These are phyloP conservation scores for Sarocladium oryzae DNA, from an alignment of 2,329 filamentous ascomycete genomes.

Conservation along the genomic window DNA sequence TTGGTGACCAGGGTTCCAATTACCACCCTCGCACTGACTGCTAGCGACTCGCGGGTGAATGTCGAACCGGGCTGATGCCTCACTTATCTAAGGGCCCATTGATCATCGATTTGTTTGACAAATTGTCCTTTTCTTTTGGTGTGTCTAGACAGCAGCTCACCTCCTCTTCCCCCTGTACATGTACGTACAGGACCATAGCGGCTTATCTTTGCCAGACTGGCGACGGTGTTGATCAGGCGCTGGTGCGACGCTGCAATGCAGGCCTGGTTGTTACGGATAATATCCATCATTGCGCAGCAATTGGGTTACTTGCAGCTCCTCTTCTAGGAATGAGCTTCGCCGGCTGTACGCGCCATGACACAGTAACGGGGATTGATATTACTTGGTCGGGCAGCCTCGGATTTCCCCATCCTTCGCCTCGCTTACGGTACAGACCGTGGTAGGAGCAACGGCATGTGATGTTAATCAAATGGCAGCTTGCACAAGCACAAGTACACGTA, in stretches of 20 bases:
- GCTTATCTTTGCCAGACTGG: neutral
- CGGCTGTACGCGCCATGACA: neutral
- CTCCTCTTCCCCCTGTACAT: too few species aligned
- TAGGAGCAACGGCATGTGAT: slow-evolving; percentile 1
- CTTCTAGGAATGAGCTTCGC: neutral
- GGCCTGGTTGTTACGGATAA: neutral
- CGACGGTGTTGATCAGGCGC: neutral
- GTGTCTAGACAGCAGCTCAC: too few species aligned
- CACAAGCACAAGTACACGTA: too few species aligned
- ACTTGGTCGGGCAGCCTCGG: too few species aligned
- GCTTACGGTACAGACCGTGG: neutral
- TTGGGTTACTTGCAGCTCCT: neutral
- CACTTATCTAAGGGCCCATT: neutral
- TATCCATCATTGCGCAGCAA: neutral
- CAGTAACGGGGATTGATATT: neutral
- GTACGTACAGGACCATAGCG: neutral
- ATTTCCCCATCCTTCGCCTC: too few species aligned
- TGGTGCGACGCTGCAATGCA: slow-evolving; percentile 1
- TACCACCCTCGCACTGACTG: slow-evolving; percentile 2
- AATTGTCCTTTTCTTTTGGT: neutral
- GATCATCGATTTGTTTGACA: neutral
- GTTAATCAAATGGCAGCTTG: neutral
- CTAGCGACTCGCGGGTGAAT: neutral
- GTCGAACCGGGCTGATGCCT: neutral
- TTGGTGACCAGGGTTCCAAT: neutral